Base-by-base conservation (phyloP, 768 basidiomycete species). In the Psilocybe cubensis region DNA sequence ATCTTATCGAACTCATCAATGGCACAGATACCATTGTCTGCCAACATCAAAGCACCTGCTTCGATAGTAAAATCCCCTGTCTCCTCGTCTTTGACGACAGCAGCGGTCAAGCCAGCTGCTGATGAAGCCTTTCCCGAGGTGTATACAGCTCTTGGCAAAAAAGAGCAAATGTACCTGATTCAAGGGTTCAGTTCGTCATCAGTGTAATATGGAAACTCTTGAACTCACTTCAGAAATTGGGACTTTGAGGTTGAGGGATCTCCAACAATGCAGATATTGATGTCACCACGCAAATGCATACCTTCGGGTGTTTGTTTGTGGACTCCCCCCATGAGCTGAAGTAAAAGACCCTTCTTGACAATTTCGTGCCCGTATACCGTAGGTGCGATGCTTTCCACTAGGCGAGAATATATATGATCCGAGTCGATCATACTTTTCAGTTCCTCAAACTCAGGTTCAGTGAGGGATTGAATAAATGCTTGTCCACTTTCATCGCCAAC, bases 1-100 rank as follows among this genome's bases (percentile, higher is more conserved):
- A 99, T 99, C 75, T 99, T 99, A 83, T 99, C 97, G 68, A 99
- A 99, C 74, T 98, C 97, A 76, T 99, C 97, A 66, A 99, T 99
- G n/a, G 96, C 96, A 69, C 97, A 99, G 70, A 98, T 98, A 7
- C 97, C 97, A 65, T 98, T 98, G 76, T 99, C 97, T 5, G 97
- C 97, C 3, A 99, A 84, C 97, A 99, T 98, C 63, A 99, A 83
- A 3, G 97, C 97, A 47, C 97, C 97, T 20, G 97, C 97, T 76
- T 99, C 97, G 68, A 98, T 98, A 0, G 97, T 98, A 76, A 98
- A 99, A 69, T 99, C 97, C 12, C 97, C 97, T 0, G 96, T 96
- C 73, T 98, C 97, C 74, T 98, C 96, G 66, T 99, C 97, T 67
- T 91, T 95, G 58, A 98, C 96, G 0, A 99, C 97, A 2, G 96